A percentile compares a stretch with the other conserved stretches of the same genome.
phyloP scores from a whole-genome alignment of 129 eudicot genomes.

The Arctium lappa region DNA sequence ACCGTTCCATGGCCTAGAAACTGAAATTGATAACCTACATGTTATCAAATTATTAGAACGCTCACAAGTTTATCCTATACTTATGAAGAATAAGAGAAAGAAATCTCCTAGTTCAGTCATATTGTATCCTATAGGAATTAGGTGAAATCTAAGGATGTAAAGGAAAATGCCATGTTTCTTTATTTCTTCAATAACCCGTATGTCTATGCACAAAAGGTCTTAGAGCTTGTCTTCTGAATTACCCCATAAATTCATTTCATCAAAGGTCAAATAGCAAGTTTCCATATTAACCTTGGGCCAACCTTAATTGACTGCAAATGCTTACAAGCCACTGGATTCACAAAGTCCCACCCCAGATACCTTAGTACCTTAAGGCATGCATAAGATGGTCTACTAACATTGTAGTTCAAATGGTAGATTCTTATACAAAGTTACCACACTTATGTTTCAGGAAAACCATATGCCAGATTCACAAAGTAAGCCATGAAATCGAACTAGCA shows the following conservation, averaged over 20 bases:
- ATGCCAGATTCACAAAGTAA: not conserved
- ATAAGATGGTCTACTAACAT: not conserved
- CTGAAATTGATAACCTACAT: not conserved
- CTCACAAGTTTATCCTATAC: conserved; percentile 10
- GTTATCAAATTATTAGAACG: conserved; percentile 2
- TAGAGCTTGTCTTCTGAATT: not conserved
- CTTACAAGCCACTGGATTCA: not conserved
- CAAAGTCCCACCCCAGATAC: not conserved
- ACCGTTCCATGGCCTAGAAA: not conserved
- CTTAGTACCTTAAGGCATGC: not conserved
- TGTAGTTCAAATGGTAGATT: conserved; percentile 2
- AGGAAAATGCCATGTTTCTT: not conserved
- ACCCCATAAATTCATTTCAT: not conserved
- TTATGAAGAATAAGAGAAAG: not conserved
- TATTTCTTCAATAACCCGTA: not conserved
- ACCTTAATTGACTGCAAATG: not conserved
- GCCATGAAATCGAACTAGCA: not conserved
- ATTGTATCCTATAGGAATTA: not conserved
- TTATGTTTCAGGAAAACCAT: not conserved
- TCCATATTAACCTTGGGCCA: not conserved
- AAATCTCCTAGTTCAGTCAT: conserved; percentile 2
- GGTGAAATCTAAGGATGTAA: not conserved
- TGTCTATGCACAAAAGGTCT: not conserved
- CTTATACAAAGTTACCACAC: not conserved
- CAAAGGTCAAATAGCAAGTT: not conserved